Percentiles rank a stretch among this genome's conserved stretches.
Evolutionary conservation across 306 rosid genomes (phyloP).

Genomic region (Castanopsis chinensis): DNA sequence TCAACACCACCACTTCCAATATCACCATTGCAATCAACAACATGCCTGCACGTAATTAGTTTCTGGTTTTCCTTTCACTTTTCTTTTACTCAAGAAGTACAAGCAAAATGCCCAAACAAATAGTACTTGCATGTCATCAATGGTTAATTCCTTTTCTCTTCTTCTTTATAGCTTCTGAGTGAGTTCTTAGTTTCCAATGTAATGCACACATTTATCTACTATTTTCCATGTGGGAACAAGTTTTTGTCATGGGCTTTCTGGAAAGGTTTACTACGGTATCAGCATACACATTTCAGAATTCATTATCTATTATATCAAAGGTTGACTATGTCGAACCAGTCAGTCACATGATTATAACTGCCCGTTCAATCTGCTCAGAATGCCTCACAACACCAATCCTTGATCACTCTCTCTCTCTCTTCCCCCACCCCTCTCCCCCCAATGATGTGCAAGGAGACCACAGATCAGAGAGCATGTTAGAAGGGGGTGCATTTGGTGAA

Average conservation of each 20-base stretch:
- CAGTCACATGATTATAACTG: not conserved
- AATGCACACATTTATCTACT: not conserved
- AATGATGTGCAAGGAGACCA: too few species aligned
- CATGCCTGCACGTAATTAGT: not conserved
- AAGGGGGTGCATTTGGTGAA: not conserved
- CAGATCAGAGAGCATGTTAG: not conserved
- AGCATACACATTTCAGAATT: not conserved
- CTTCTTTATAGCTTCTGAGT: not conserved
- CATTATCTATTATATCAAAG: not conserved
- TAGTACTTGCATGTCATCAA: not conserved
- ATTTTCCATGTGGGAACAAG: not conserved
- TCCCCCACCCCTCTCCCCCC: too few species aligned
- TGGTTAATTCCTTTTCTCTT: not conserved
- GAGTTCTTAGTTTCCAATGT: not conserved
- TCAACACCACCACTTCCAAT: not conserved
- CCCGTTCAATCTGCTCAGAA: not conserved
- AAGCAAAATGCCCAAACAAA: not conserved
- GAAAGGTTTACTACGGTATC: not conserved
- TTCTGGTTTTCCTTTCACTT: not conserved
- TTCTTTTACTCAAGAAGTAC: not conserved
- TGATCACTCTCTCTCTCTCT: not conserved
- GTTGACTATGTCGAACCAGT: not conserved
- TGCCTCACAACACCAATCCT: not conserved
- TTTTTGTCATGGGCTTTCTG: not conserved
- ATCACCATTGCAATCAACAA: not conserved